These are phyloP conservation scores for Quaeritorhiza haematococci DNA, from an alignment of 371 early-diverging fungal species.

Conservation along the genomic window DNA sequence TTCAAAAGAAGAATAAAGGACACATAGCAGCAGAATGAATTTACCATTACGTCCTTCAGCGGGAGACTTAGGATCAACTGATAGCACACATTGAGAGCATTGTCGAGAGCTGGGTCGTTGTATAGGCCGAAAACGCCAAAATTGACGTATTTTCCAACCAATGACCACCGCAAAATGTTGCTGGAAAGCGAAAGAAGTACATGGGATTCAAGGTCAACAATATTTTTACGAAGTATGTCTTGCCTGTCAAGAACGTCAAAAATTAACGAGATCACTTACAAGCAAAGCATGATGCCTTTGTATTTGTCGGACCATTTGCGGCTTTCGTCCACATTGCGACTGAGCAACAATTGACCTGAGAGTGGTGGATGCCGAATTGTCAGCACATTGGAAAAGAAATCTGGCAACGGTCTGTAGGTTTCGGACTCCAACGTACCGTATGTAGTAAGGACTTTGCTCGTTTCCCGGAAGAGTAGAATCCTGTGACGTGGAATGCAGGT, in stretches of 20 bases:
- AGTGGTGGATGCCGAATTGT: background rate
- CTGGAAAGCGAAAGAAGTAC: slow-evolving; percentile 5
- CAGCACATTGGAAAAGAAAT: background rate
- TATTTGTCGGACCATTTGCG: slow-evolving; percentile 44
- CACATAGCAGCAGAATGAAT: background rate
- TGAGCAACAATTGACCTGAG: slow-evolving; percentile 13
- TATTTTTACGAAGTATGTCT: background rate
- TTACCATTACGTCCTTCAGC: slow-evolving; percentile 66
- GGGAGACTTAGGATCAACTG: slow-evolving; percentile 71
- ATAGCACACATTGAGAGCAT: slow-evolving; percentile 62
- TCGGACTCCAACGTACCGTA: slow-evolving; percentile 31
- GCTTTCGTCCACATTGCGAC: slow-evolving; percentile 12
- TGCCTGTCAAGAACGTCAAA: background rate
- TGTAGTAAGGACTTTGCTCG: slow-evolving; percentile 56
- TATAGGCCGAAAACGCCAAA: slow-evolving; percentile 91
- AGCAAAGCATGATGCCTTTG: slow-evolving; percentile 74
- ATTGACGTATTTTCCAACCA: slow-evolving; percentile 80
- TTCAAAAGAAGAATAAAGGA: too few relatives aligned
- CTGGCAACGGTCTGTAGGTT: background rate
- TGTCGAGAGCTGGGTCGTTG: slow-evolving; percentile 75
- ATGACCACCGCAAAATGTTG: slow-evolving; percentile 61
- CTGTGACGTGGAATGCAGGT: too few relatives aligned
- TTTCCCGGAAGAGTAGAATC: slow-evolving; percentile 83
- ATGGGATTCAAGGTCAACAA: background rate
- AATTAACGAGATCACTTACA: slow-evolving; percentile 29